A percentile compares a stretch with the other conserved stretches of the same genome.
phyloP scores from a whole-genome alignment of 371 early-diverging fungal species.

The Mortierella sp. region DNA sequence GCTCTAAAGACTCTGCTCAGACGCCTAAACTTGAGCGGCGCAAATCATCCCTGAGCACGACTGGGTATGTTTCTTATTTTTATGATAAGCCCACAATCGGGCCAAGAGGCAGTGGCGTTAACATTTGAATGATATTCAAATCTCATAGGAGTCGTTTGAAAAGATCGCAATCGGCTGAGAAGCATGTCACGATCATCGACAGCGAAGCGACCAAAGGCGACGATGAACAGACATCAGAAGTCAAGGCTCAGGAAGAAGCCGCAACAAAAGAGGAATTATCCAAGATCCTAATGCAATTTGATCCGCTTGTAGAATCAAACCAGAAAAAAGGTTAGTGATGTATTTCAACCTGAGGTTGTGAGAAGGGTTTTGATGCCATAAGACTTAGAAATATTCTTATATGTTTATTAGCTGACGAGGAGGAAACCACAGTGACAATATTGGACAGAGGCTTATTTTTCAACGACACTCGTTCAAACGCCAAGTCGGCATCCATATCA shows the following conservation, averaged over 20 bases:
- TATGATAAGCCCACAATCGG: background rate
- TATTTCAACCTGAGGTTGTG: background rate
- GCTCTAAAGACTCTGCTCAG: background rate
- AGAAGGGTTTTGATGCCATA: background rate
- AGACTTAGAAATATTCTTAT: background rate
- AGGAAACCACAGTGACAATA: background rate
- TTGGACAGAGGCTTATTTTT: background rate
- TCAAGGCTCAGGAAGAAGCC: slow-evolving; percentile 18
- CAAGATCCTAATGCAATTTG: slow-evolving; percentile 52
- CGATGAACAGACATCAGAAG: slow-evolving; percentile 3
- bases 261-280: slow-evolving; percentile 38
- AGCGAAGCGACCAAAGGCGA: background rate
- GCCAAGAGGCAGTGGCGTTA: background rate
- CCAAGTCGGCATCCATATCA: slow-evolving; percentile 11
- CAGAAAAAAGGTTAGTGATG: background rate
- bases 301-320: slow-evolving; percentile 38
- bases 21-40: slow-evolving; percentile 24
- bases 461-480: background rate
- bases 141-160: slow-evolving; percentile 22
- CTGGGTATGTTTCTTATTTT: slow-evolving; percentile 12
- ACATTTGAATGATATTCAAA: background rate
- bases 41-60: slow-evolving; percentile 37
- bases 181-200: slow-evolving; percentile 49
- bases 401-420: background rate
- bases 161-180: slow-evolving; percentile 31